Evolutionary conservation across 768 basidiomycete genomes (phyloP).

Genomic region (Leccinum rimulosum): DNA sequence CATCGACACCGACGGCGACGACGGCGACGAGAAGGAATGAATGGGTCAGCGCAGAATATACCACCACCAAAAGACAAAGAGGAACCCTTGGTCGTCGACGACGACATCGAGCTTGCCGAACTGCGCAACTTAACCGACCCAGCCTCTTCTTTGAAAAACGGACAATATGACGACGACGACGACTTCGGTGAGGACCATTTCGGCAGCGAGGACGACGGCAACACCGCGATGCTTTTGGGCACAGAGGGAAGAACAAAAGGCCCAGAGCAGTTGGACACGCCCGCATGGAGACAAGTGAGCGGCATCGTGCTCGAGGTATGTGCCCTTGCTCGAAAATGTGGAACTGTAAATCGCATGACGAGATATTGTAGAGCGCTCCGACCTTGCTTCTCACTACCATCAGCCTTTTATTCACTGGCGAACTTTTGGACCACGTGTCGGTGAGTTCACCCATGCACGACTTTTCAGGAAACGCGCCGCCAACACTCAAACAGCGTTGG

Average conservation of each 20-base stretch:
- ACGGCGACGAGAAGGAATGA: constrained; percentile 5
- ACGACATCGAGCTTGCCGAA: constrained; percentile 34
- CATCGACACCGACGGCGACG: constrained; percentile 5
- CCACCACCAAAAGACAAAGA: neutral
- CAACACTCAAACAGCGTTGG: constrained; percentile 62
- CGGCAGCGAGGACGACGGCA: constrained; percentile 37
- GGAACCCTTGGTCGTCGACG: neutral
- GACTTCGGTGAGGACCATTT: constrained; percentile 23
- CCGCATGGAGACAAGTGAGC: constrained; percentile 53
- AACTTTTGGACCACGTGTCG: constrained; percentile 83
- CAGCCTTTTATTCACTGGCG: constrained; percentile 87
- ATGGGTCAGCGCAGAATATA: constrained; percentile 3
- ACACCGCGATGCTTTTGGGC: constrained; percentile 42
- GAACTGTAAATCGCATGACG: constrained; percentile 2
- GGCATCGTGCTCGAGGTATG: constrained; percentile 71
- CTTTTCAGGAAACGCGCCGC: constrained; percentile 1
- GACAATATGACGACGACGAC: constrained; percentile 25
- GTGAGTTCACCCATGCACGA: constrained; percentile 42
- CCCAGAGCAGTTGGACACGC: constrained; percentile 22
- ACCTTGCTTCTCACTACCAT: constrained; percentile 81
- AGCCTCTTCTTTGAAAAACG: constrained; percentile 13
- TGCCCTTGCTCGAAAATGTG: constrained; percentile 6
- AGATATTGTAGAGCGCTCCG: constrained; percentile 66
- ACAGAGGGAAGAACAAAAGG: constrained; percentile 29
- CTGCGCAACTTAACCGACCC: constrained; percentile 30